Base-by-base conservation (phyloP, 345 rosid genomes). In the Moricandia arvensis region DNA sequence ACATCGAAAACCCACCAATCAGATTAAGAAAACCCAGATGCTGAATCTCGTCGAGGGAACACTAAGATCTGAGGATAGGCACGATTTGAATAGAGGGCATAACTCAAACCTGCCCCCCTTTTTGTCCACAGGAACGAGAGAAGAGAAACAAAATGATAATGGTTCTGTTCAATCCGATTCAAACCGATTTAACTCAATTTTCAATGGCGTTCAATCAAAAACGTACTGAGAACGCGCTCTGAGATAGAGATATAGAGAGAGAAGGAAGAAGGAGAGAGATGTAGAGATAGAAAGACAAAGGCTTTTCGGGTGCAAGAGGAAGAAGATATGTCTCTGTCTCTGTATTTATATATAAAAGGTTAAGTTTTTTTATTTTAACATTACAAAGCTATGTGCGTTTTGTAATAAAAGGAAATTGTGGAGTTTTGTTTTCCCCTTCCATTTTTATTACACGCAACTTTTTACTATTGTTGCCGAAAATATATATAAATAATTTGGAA, bases 51-150 rank as follows among this genome's bases (percentile, higher is more conserved):
- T 61, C 49, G 13, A 38, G 45, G 45, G 4, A 10, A 38, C 13
- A 11, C 53, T 45, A 83, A 87, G 98, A 91, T 89, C 97, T 87
- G 93, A 83, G 83, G 81, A 83, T 87, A 84, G 85, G 80, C 75
- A 76, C 62, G 80, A 80, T 80, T 83, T 13, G 53, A 45, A 45
- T 45, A 45, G 53, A 45, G 53, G 53, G 53, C 53, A 45, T 45
- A 45, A 45, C 53, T 45, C 3, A 2, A 45, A 45, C 8, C 53
- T 45, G 53, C 53, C 53, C 53, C 53, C 53, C 4, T 4, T 10
- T 9, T 10, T 9, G 12, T 37, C 4, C 51, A 43, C 16, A 5
- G 51, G 13, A 43, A 41, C 47, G 47, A 41, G 4, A 5, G 47
- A 41, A 41, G 43, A 37, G 47, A 41, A 43, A 5, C 51, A 45